Evolutionary conservation across 495 filamentous ascomycete genomes (phyloP).

Genomic region (Staphylotrichum tortipilum): DNA sequence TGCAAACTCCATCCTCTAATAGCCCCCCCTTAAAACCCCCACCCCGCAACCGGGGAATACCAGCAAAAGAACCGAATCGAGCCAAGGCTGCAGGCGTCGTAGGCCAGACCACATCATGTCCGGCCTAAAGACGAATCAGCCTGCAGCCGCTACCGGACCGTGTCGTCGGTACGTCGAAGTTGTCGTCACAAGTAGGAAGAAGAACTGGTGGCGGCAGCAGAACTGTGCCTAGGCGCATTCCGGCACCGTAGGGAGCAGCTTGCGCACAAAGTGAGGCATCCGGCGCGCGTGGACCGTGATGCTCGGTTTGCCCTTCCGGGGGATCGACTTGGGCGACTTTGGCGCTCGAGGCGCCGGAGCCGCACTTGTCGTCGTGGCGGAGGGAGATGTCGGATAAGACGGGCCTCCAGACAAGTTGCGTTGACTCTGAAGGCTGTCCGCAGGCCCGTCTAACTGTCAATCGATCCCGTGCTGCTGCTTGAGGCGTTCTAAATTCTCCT

Average conservation of each 20-base stretch:
- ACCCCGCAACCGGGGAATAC: constrained; percentile 3
- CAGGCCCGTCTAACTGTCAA: constrained; percentile 65
- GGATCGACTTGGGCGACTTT: constrained; percentile 23
- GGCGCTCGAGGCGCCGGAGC: constrained; percentile 20
- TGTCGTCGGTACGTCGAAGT: constrained; percentile 20
- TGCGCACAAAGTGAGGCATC: constrained; percentile 39
- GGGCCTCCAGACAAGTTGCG: constrained; percentile 43
- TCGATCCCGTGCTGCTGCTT: constrained; percentile 98
- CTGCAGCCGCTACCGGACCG: constrained; percentile 15
- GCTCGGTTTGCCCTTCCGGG: constrained; percentile 27
- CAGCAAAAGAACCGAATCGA: constrained; percentile 16
- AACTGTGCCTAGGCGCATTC: constrained; percentile 27
- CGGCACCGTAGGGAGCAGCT: constrained; percentile 30
- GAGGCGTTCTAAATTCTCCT: constrained; percentile 94
- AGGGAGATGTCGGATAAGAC: constrained; percentile 36
- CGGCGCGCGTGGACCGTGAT: constrained; percentile 30
- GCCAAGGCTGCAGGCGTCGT: constrained; percentile 15
- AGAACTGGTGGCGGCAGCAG: constrained; percentile 16
- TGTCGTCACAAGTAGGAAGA: constrained; percentile 15
- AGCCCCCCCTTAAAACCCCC: not conserved
- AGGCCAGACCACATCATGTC: constrained; percentile 20
- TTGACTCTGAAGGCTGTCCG: constrained; percentile 40
- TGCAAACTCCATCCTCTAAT: constrained; percentile 10
- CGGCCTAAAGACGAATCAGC: constrained; percentile 14
- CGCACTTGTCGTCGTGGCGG: constrained; percentile 29